Base-by-base conservation (phyloP, 1,139 yeast species). In the Saccharomyces hybrid region DNA sequence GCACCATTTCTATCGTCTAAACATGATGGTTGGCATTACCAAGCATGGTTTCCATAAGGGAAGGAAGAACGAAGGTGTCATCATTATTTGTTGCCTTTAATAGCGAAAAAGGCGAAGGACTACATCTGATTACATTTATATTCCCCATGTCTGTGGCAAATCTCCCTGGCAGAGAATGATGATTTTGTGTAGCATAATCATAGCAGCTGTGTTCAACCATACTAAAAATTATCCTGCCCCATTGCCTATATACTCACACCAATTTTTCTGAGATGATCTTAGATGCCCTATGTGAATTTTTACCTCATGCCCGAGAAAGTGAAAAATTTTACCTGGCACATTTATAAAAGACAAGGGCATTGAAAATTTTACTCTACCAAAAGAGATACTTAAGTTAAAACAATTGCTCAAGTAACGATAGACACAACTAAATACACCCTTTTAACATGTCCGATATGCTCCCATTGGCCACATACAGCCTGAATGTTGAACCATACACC, bases 401-500 rank as follows among this genome's bases (percentile, higher is more conserved):
- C 32, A 29, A 29, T 29, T 29, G 32, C 3, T 16, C 32, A 29
- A 29, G 32, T 29, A 29, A 29, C 32, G 32, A 1, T 29, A 29
- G 32, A 29, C 2, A 29, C 32, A 29, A 29, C 32, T 1, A 29
- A 29, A 29, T 2, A 29, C 32, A 29, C 32, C 32, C 32, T 29
- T 38, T 29, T 29, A 29, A 29, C 1, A 29, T 29, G 32, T 29
- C 32, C 2, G 32, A 29, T 29, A 29, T 29, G 32, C 32, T 29
- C n/a, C 32, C 32, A 29, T 29, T 29, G 32, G 32, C 32, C 1
- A 29, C 32, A 11, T 29, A 52, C 76, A 86, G 86, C 76, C 78
- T 89, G 74, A 89, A 88, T 63, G 80, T 91, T 61, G 78, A 80
- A 73, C 98, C 99, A 67, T 93, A 86, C 70, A 76, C 80, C 64